Percentiles rank a stretch among this genome's conserved stretches.
Evolutionary conservation across 2,329 filamentous ascomycete species (phyloP).

Genomic region (Juglanconis juglandina): DNA sequence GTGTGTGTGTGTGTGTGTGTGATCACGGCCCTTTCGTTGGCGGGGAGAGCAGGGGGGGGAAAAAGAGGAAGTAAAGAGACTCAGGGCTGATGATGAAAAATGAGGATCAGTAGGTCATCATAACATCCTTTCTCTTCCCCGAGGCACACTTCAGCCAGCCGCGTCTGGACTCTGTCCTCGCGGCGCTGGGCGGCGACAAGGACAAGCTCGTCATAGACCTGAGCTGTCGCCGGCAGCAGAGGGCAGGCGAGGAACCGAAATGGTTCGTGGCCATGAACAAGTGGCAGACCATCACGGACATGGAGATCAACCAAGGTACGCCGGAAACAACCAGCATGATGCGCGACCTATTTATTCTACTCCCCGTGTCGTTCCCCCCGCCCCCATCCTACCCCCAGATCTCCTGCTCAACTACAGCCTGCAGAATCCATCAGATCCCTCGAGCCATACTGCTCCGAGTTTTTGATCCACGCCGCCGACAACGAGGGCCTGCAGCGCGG

Average conservation of each 20-base stretch:
- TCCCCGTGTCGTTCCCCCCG: neutral
- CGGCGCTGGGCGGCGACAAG: slow-evolving; percentile 69
- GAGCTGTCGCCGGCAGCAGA: slow-evolving; percentile 75
- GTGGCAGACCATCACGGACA: slow-evolving; percentile 97
- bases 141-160: slow-evolving; percentile 75
- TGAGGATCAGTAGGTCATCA: slow-evolving; percentile 70
- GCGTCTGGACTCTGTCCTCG: slow-evolving; percentile 70
- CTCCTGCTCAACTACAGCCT: neutral
- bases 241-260: slow-evolving; percentile 35
- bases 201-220: slow-evolving; percentile 89
- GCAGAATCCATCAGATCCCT: slow-evolving; percentile 75
- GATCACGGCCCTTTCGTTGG: too few species aligned
- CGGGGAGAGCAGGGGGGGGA: too few species aligned
- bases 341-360: neutral
- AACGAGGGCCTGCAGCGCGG: slow-evolving; percentile 91
- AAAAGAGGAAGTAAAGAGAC: neutral
- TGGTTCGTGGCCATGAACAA: slow-evolving; percentile 99
- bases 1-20: too few species aligned
- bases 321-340: slow-evolving; percentile 2
- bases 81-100: neutral
- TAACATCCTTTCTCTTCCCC: slow-evolving; percentile 93
- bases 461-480: slow-evolving; percentile 94
- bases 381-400: neutral
- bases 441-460: slow-evolving; percentile 92
- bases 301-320: slow-evolving; percentile 83